These are phyloP conservation scores for Syzygium syzygioides DNA, from an alignment of 441 rosid genomes.

Conservation along the genomic window DNA sequence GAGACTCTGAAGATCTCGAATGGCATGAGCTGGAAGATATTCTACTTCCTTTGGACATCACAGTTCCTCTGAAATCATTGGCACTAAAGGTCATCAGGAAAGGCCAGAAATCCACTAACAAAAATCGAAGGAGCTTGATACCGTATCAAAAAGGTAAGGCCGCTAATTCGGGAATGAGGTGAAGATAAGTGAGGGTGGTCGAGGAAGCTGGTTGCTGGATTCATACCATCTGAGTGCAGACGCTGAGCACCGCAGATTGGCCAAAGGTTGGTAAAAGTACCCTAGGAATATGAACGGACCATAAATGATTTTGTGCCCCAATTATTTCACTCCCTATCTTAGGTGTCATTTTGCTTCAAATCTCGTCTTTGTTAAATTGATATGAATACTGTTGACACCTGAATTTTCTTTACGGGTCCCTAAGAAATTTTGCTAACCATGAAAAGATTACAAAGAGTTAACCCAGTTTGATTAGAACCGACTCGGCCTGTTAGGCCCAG, in stretches of 20 bases:
- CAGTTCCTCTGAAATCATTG: slow-evolving; percentile 51
- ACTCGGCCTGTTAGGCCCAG: too few relatives aligned
- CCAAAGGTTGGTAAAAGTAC: background rate
- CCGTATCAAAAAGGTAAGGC: background rate
- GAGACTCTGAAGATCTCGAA: slow-evolving; percentile 65
- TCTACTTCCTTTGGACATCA: slow-evolving; percentile 66
- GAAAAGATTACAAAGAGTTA: too few relatives aligned
- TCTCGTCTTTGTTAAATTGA: background rate
- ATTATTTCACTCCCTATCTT: background rate
- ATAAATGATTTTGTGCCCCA: background rate
- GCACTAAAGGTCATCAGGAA: slow-evolving; percentile 34
- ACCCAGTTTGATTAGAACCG: too few relatives aligned
- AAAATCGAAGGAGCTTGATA: background rate
- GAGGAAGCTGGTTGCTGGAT: background rate
- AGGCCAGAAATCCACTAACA: slow-evolving; percentile 13
- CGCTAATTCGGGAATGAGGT: background rate
- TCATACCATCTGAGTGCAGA: background rate
- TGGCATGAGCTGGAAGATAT: slow-evolving; percentile 67
- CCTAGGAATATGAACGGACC: background rate
- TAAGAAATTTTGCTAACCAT: too few relatives aligned
- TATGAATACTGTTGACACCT: background rate
- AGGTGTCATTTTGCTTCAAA: background rate
- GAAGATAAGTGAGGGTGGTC: background rate
- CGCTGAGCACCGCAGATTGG: background rate
- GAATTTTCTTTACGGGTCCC: too few relatives aligned